Evolutionary conservation across 768 basidiomycete species (phyloP).

Genomic region (Termitomyces sp.): DNA sequence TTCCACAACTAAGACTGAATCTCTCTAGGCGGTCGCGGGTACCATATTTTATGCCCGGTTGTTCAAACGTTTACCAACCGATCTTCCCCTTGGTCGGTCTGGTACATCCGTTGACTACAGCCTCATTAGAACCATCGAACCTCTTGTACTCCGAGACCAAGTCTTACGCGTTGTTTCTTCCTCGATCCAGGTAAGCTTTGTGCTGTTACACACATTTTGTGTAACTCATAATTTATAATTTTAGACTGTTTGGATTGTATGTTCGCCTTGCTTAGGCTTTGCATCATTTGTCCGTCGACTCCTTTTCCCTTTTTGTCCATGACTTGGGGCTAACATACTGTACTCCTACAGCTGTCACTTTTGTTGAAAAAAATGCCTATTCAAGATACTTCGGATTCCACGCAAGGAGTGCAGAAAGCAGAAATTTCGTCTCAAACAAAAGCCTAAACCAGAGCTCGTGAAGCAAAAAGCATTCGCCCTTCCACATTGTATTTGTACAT

Average conservation of each 20-base stretch:
- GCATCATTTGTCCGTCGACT: conserved; percentile 51
- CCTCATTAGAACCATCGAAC: conserved; percentile 42
- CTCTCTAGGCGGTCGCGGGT: conserved; percentile 66
- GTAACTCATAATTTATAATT: not conserved
- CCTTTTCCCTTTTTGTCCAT: not conserved
- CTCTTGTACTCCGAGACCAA: conserved; percentile 38
- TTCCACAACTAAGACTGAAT: conserved; percentile 14
- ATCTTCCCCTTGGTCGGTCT: conserved; percentile 35
- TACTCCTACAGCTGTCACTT: conserved; percentile 33
- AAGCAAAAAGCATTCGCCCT: not conserved
- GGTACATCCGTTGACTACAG: conserved; percentile 54
- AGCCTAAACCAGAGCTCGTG: not conserved
- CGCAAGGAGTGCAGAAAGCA: conserved; percentile 1
- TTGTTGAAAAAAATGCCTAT: conserved; percentile 35
- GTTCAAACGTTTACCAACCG: conserved; percentile 44
- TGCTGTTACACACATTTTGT: not conserved
- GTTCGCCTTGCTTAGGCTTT: conserved; percentile 62
- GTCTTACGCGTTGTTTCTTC: conserved; percentile 53
- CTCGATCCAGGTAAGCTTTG: conserved; percentile 56
- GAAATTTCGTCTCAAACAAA: not conserved
- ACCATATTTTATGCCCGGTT: conserved; percentile 64
- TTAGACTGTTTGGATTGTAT: conserved; percentile 73
- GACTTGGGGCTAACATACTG: conserved; percentile 1
- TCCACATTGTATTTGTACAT: not conserved
- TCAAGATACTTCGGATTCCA: conserved; percentile 17